A percentile compares a stretch with the other conserved stretches of the same genome.
These are phyloP conservation scores for Diaporthe longicolla DNA, from an alignment of 2,329 filamentous ascomycete species.

Conservation along the genomic window DNA sequence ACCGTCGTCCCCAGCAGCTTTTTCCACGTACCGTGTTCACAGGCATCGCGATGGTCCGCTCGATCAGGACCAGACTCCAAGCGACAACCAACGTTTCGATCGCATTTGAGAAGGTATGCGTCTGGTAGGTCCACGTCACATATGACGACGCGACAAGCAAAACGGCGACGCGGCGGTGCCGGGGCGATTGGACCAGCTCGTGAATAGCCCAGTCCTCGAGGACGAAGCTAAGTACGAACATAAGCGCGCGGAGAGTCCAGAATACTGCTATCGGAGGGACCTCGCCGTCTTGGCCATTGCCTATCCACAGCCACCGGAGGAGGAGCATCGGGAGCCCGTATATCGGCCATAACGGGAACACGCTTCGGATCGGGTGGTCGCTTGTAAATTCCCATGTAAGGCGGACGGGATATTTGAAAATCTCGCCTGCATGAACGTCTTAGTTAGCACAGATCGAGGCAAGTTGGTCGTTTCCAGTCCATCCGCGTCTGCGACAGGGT, in stretches of 20 bases:
- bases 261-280: conserved; percentile 90
- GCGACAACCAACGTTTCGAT: conserved; percentile 93
- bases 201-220: conserved; percentile 98
- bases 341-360: conserved; percentile 95
- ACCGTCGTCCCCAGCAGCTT: background rate
- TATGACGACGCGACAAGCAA: conserved; percentile 94
- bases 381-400: conserved; percentile 97
- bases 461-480: background rate
- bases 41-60: conserved; percentile 77
- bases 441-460: conserved; percentile 18
- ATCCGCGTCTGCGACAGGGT: background rate
- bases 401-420: conserved; percentile 91
- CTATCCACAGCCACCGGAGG: conserved; percentile 92
- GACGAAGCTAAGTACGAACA: conserved; percentile 96
- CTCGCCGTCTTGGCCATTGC: conserved; percentile 81
- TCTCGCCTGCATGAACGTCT: conserved; percentile 74
- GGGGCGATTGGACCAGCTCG: conserved; percentile 85
- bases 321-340: conserved; percentile 96
- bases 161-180: conserved; percentile 79
- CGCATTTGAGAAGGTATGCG: conserved; percentile 98
- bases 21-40: conserved; percentile 73
- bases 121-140: conserved; percentile 98
- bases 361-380: conserved; percentile 89
- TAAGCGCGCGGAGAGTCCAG: conserved; percentile 87
- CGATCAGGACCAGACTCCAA: conserved; percentile 93